Evolutionary conservation across 2,329 filamentous ascomycete species (phyloP).

Genomic region (Hansfordia pulvinata): DNA sequence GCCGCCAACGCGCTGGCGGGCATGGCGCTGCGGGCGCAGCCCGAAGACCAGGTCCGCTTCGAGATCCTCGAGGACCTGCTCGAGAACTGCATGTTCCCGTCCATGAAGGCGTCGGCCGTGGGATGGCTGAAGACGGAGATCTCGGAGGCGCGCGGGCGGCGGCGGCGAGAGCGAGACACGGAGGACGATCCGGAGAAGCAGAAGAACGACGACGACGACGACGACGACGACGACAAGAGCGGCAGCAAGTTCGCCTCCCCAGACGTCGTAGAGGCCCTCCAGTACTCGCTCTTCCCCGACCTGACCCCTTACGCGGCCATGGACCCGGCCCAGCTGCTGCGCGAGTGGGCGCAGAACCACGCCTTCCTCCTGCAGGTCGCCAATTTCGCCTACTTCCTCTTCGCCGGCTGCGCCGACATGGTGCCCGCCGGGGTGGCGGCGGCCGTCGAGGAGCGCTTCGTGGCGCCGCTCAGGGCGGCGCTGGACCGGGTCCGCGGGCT

Average conservation of each 20-base stretch:
- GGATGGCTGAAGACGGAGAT: constrained; percentile 52
- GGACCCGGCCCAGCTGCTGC: constrained; percentile 26
- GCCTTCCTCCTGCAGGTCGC: constrained; percentile 44
- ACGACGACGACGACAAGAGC: constrained; percentile 12
- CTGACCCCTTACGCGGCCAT: constrained; percentile 30
- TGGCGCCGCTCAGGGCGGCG: constrained; percentile 34
- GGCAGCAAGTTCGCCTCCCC: constrained; percentile 31
- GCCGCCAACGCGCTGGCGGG: constrained; percentile 40
- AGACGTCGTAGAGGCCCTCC: constrained; percentile 43
- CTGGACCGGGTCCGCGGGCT: constrained; percentile 18
- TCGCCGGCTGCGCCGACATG: constrained; percentile 29
- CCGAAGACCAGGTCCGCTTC: constrained; percentile 42
- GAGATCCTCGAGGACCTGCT: constrained; percentile 51
- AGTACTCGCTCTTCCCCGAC: constrained; percentile 48
- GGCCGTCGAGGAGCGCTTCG: constrained; percentile 44
- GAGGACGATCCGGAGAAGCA: neutral
- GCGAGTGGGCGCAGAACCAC: constrained; percentile 36
- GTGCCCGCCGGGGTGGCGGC: constrained; percentile 42
- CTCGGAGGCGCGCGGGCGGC: constrained; percentile 28
- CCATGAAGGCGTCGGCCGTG: constrained; percentile 48
- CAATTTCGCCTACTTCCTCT: constrained; percentile 47
- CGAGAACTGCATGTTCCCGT: constrained; percentile 50
- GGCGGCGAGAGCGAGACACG: no score
- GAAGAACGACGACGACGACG: no score
- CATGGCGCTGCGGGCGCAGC: constrained; percentile 40